These are phyloP conservation scores for Pseudogymnoascus sp. DNA, from an alignment of 2,329 filamentous ascomycete genomes.

Conservation along the genomic window DNA sequence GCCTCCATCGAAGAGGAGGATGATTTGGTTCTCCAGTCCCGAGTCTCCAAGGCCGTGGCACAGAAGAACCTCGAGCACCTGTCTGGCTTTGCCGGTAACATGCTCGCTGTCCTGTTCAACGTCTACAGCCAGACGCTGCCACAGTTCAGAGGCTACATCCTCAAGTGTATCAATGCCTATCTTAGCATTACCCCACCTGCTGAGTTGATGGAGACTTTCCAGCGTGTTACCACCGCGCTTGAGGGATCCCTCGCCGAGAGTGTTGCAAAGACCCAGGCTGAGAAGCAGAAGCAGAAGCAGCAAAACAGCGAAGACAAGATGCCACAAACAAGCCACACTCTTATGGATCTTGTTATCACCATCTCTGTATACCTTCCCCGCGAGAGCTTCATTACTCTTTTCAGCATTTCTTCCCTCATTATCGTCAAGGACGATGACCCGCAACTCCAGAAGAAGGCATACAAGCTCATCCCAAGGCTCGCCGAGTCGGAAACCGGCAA, in stretches of 20 bases:
- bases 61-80: constrained; percentile 76
- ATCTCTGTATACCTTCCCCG: constrained; percentile 89
- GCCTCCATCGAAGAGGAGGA: constrained; percentile 56
- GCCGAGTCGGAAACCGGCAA: constrained; percentile 71
- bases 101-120: constrained; percentile 96
- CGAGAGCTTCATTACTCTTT: constrained; percentile 75
- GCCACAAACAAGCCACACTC: constrained; percentile 86
- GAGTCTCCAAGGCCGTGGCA: constrained; percentile 67
- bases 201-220: constrained; percentile 82
- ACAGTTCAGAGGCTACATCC: constrained; percentile 79
- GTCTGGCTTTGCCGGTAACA: constrained; percentile 70
- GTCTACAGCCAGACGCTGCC: constrained; percentile 95
- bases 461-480: constrained; percentile 91
- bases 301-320: constrained; percentile 56
- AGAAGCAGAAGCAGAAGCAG: constrained; percentile 54
- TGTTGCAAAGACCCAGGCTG: constrained; percentile 53
- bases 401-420: constrained; percentile 76
- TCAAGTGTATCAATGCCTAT: constrained; percentile 92
- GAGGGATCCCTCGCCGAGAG: constrained; percentile 57
- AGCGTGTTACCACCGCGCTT: constrained; percentile 77
- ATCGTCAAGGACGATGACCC: constrained; percentile 76
- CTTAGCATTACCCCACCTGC: constrained; percentile 72
- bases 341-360: constrained; percentile 95
- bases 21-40: constrained; percentile 66
- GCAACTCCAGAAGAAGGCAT: constrained; percentile 96